Conservation (phyloP, 192 early-diverging fungal genomes). For the Coemansia sp. region DNA sequence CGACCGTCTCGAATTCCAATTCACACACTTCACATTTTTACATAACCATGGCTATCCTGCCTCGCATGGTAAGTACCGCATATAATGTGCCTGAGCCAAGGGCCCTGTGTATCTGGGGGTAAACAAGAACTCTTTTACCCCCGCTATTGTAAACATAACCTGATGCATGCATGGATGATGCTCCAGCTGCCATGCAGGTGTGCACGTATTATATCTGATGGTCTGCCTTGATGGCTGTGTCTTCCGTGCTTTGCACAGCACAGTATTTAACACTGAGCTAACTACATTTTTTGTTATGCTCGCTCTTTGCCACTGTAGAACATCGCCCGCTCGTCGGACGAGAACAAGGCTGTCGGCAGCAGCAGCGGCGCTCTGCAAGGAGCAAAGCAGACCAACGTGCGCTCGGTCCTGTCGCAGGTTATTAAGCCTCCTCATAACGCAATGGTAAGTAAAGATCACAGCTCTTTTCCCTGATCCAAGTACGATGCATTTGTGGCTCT, state of each 20-base stretch:
- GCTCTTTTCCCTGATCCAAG: neutral
- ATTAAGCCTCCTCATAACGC: neutral
- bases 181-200: neutral
- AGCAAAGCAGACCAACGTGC: slow-evolving; percentile 1
- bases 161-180: no score
- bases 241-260: neutral
- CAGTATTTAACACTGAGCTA: neutral
- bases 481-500: neutral
- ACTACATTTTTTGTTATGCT: neutral
- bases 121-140: neutral
- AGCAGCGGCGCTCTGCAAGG: neutral
- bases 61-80: slow-evolving; percentile 3
- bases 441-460: neutral
- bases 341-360: slow-evolving; percentile 5
- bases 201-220: neutral
- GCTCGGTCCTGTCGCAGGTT: neutral
- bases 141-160: slow-evolving; percentile 2
- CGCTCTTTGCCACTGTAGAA: neutral
- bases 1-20: no score
- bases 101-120: neutral
- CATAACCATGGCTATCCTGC: neutral
- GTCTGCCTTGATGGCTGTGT: neutral
- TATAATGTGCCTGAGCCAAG: neutral
- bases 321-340: neutral
- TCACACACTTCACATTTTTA: neutral